A percentile compares a stretch with the other conserved stretches of the same genome.
phyloP scores from a whole-genome alignment of 805 yeast species.

The Hanseniaspora meyeri region DNA sequence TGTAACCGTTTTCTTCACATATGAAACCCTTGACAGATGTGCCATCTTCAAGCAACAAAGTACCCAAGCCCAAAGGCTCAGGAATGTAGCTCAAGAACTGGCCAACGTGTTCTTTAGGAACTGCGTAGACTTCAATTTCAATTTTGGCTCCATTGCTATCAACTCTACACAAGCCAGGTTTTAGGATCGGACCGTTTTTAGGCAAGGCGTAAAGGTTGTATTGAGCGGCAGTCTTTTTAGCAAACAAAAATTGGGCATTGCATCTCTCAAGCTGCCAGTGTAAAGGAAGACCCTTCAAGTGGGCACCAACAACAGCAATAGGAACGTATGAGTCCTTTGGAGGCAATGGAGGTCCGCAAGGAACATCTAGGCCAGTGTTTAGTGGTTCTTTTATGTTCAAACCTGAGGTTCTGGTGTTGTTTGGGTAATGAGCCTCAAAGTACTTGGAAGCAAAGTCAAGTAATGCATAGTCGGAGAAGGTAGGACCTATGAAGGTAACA shows the following conservation, averaged over 20 bases:
- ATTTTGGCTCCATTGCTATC: slow-evolving; percentile 42
- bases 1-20: slow-evolving; percentile 84
- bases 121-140: slow-evolving; percentile 68
- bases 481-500: slow-evolving; percentile 67
- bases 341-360: slow-evolving; percentile 18
- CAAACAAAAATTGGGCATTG: slow-evolving; percentile 54
- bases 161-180: slow-evolving; percentile 81
- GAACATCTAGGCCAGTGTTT: background rate
- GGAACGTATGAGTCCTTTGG: slow-evolving; percentile 37
- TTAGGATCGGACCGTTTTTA: slow-evolving; percentile 63
- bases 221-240: slow-evolving; percentile 56
- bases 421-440: slow-evolving; percentile 37
- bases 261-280: slow-evolving; percentile 89
- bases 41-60: slow-evolving; percentile 71
- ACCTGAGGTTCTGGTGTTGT: slow-evolving; percentile 47
- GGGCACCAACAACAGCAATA: slow-evolving; percentile 95
- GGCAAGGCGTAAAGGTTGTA: slow-evolving; percentile 79
- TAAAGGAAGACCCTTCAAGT: slow-evolving; percentile 71
- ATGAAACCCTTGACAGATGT: slow-evolving; percentile 84
- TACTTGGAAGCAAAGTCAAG: slow-evolving; percentile 69
- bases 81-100: slow-evolving; percentile 80
- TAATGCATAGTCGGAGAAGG: slow-evolving; percentile 80
- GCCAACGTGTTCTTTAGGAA: slow-evolving; percentile 71
- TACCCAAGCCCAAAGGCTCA: slow-evolving; percentile 88
- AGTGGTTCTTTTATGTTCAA: slow-evolving; percentile 16